Base-by-base conservation (phyloP, 1,139 yeast species). In the Saccharomyces hybrid region DNA sequence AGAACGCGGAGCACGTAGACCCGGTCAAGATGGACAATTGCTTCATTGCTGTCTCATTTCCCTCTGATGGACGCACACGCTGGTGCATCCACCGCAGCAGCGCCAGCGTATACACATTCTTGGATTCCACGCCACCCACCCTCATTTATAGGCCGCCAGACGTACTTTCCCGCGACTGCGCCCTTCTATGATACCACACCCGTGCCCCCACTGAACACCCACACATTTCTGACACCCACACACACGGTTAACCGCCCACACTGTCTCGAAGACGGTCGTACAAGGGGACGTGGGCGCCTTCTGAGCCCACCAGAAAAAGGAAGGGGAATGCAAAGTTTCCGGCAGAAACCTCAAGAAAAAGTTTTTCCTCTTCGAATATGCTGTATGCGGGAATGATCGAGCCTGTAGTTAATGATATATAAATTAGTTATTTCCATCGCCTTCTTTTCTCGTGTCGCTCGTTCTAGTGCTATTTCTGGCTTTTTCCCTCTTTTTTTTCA, bases 371-470 rank as follows among this genome's bases (percentile, higher is more conserved):
- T 38, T 38, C 44, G 44, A 38, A 5, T 16, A 16, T 38, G 44
- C 44, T 4, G 25, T 11, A 38, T 11, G 44, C 11, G 1, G n/a
- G 8, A 9, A 9, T 38, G 44, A 38, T 38, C 44, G 44, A 38
- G 44, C 25, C 44, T 4, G 44, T 38, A 4, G 44, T 23, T 34
- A 23, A 32, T n/a, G n/a, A 48, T 48, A 48, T 48, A 48, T 48
- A 48, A 34, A 28, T 23, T 41, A 44, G 11, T 48, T 13, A 26
- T 11, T 23, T 29, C 28, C 28, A 44, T 34, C 26, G 11, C 28
- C 28, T 34, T 48, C 42, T 31, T 16, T 48, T 48, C 47, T 44
- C 16, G 44, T 38, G 44, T 16, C 25, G 44, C 26, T 38, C 44
- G n/a, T 38, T 38, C 25, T 16, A 16, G n/a, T 38, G 25, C 25